Base-by-base conservation (phyloP, 805 yeast species). In the Saccharomyces jurei region DNA sequence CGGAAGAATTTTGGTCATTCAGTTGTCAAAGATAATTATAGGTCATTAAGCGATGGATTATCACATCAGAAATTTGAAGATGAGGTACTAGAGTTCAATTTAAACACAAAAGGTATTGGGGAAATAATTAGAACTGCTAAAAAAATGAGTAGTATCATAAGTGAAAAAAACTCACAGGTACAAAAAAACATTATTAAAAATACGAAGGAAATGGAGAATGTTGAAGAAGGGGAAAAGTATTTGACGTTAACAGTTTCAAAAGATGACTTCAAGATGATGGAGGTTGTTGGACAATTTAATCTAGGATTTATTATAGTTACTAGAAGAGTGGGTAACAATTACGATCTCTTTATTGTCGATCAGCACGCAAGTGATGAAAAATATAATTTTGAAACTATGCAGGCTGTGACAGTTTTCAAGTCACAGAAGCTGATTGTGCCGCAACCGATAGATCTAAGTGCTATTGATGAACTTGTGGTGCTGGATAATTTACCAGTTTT, bases 331-430 rank as follows among this genome's bases (percentile, higher is more conserved):
- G 61, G 58, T n/a, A 66, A 66, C 2, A 68, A 71, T 26, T 69
- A 68, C 49, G 89, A 89, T 64, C 62, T 92, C 31, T 91, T 94
- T 63, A 91, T 94, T 32, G 78, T 94, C 50, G 99, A 94, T 68
- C 99, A 94, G 69, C 99, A 94, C 73, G 99, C 99, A 0, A 87
- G 96, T 60, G 99, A 94, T 72, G 99, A 94, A 64, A 94, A 91
- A 61, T 89, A 64, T 73, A 94, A 94, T 68, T 94, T 89, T 73
- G 99, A 94, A 68, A 75, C 74, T 50, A 70, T 87, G 14, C 83
- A 81, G 60, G 68, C 73, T 17, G 76, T 75, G 2, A 81, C 87
- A 0, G 71, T 74, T 0, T 82, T 91, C 58, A 78, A 81, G 48
- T 76, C 78, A 47, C 97, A 94, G 69, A 82, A 83, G 1, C 73